Percentiles rank a stretch among this genome's conserved stretches.
phyloP scores from a whole-genome alignment of 139 green algal genomes.

The Closterium sp. region DNA sequence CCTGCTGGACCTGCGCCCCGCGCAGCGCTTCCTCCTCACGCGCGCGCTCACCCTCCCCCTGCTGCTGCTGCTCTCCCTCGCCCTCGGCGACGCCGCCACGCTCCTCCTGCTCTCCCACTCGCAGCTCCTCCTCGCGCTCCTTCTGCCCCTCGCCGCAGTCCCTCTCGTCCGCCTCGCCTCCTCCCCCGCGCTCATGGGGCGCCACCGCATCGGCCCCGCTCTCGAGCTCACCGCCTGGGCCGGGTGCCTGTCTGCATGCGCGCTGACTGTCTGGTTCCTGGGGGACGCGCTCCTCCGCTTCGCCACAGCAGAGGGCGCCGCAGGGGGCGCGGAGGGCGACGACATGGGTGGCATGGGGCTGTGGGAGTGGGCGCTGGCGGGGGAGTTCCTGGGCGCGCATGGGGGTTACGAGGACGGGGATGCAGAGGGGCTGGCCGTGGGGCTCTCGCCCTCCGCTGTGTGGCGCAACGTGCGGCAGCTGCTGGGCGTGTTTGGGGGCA shows the following conservation, averaged over 20 bases:
- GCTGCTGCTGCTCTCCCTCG: not conserved
- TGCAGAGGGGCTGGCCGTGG: slow-evolving; percentile 5
- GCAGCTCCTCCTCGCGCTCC: slow-evolving; percentile 46
- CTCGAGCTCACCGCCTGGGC: slow-evolving; percentile 17
- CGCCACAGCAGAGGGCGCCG: not conserved
- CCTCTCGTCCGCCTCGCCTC: slow-evolving; percentile 52
- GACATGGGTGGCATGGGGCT: slow-evolving; percentile 15
- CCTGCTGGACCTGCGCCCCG: not conserved
- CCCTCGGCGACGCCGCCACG: not conserved
- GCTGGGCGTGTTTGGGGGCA: not conserved
- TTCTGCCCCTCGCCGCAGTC: slow-evolving; percentile 55
- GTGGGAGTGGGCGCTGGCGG: slow-evolving; percentile 10
- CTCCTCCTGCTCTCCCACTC: not conserved
- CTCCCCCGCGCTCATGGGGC: slow-evolving; percentile 32
- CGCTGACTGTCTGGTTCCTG: not conserved
- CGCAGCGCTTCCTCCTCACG: not conserved
- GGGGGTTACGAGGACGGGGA: not conserved
- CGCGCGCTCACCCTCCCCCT: not conserved
- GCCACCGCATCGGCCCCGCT: not conserved
- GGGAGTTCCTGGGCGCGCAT: not conserved
- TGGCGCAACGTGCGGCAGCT: slow-evolving; percentile 14
- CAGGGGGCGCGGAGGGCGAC: not conserved
- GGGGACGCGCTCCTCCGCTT: not conserved
- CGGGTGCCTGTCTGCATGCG: not conserved
- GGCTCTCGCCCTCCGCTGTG: not conserved